Conservation (phyloP, 2,329 filamentous ascomycete species). For the Fusarium lyarnte region DNA sequence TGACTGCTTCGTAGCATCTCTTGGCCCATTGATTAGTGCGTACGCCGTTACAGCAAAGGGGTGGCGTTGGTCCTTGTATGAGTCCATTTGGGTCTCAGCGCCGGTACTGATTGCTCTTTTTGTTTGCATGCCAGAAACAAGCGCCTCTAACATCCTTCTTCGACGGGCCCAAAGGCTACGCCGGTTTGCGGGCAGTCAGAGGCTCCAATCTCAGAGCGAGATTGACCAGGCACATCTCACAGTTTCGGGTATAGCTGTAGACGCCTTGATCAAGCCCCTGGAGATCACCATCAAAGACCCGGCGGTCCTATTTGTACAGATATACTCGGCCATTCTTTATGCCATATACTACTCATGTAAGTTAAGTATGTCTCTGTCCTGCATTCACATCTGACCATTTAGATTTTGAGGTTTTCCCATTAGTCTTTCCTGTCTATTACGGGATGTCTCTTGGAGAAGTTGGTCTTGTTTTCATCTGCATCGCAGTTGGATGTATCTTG, state of each 20-base stretch:
- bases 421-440: conserved; percentile 69
- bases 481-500: conserved; percentile 65
- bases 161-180: conserved; percentile 65
- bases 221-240: conserved; percentile 66
- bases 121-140: conserved; percentile 71
- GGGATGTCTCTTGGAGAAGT: conserved; percentile 65
- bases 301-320: conserved; percentile 67
- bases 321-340: conserved; percentile 71
- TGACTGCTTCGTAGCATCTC: conserved; percentile 50
- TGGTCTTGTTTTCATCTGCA: conserved; percentile 68
- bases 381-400: background rate
- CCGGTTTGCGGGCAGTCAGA: conserved; percentile 63
- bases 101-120: conserved; percentile 68
- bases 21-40: conserved; percentile 69
- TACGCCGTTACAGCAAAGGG: conserved; percentile 65
- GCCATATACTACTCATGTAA: conserved; percentile 66
- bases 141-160: conserved; percentile 65
- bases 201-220: conserved; percentile 69
- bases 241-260: conserved; percentile 55
- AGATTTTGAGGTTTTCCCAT: conserved; percentile 70
- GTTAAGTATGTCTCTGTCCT: background rate
- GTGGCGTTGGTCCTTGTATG: conserved; percentile 73
- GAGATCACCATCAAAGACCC: conserved; percentile 70
- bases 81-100: conserved; percentile 68
- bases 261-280: conserved; percentile 69